These are phyloP conservation scores for Penicillium sp. DNA, from an alignment of 2,329 filamentous ascomycete genomes.

Conservation along the genomic window DNA sequence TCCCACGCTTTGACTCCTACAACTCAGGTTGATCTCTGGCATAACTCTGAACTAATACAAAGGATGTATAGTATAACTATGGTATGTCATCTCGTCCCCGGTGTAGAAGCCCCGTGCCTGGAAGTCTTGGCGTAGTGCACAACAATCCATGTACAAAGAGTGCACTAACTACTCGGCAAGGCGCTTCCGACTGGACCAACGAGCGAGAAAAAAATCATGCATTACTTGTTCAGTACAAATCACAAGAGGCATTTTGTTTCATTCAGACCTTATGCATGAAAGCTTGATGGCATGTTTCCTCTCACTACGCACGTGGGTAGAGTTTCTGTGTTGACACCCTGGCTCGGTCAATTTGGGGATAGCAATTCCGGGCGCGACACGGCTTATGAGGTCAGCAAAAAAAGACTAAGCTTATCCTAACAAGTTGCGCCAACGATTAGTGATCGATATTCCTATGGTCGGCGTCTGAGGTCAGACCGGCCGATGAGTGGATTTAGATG, in stretches of 20 bases:
- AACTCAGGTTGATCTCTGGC: neutral
- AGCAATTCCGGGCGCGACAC: neutral
- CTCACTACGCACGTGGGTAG: neutral
- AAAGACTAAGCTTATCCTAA: neutral
- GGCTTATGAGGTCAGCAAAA: no score
- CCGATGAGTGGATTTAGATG: neutral
- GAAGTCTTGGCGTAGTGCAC: constrained; percentile 13
- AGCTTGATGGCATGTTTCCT: neutral
- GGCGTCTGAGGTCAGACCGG: neutral
- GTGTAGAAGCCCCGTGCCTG: neutral
- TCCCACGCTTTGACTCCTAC: neutral
- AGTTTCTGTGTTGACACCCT: neutral
- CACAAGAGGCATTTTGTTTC: neutral
- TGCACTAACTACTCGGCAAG: constrained; percentile 12
- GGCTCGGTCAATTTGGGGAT: neutral
- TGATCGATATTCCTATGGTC: neutral
- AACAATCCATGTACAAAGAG: constrained; percentile 14
- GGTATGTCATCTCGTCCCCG: neutral
- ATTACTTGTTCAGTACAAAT: neutral
- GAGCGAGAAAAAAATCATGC: neutral
- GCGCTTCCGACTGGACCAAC: constrained; percentile 12
- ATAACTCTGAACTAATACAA: neutral
- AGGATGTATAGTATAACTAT: neutral
- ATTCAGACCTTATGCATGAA: neutral
- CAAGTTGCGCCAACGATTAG: neutral